Base-by-base conservation (phyloP, 495 filamentous ascomycete genomes). In the Xylona heveae region DNA sequence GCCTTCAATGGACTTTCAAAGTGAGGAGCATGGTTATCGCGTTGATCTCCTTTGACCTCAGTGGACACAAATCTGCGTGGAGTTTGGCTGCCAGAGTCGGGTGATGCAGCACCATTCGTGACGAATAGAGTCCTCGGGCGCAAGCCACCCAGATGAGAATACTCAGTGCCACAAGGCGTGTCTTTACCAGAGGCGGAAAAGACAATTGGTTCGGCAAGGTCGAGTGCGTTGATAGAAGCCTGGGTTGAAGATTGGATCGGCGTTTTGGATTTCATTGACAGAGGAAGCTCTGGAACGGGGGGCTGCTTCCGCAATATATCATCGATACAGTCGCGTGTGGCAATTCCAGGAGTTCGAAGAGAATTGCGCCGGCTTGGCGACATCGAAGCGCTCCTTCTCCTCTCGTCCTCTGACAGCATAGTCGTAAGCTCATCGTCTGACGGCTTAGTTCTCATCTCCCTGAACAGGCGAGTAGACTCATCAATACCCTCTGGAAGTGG, bases 331-430 rank as follows among this genome's bases (percentile, higher is more conserved):
- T 30, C 30, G n/a, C 36, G 19, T 8, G 36, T 38, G 10, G 36
- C 36, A 8, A 38, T 24, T 10, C 36, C 36, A 1, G 36, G 36
- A 19, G 36, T 38, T 9, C 36, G 30, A 15, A 38, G 31, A 13
- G 36, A 38, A 6, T 23, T 20, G 5, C 36, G 29, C n/a, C 36
- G 34, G 5, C 23, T 22, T 5, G 36, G 30, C 13, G 23, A 12
- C 17, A 15, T 12, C 6, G 34, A 13, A 14, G 22, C n/a, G n/a
- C n/a, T n/a, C n/a, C n/a, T n/a, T n/a, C n/a, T n/a, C n/a, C n/a
- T n/a, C n/a, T n/a, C n/a, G 13, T 3, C 31, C 14, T 15, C 34
- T 24, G 30, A 19, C 5, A 22, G 18, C 13, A 14, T n/a, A 23
- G 19, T 12, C 13, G 27, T 19, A 10, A 37, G 14, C 15, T 24